phyloP scores from a whole-genome alignment of 2,329 filamentous ascomycete genomes.

The Paecilomyces niveus region DNA sequence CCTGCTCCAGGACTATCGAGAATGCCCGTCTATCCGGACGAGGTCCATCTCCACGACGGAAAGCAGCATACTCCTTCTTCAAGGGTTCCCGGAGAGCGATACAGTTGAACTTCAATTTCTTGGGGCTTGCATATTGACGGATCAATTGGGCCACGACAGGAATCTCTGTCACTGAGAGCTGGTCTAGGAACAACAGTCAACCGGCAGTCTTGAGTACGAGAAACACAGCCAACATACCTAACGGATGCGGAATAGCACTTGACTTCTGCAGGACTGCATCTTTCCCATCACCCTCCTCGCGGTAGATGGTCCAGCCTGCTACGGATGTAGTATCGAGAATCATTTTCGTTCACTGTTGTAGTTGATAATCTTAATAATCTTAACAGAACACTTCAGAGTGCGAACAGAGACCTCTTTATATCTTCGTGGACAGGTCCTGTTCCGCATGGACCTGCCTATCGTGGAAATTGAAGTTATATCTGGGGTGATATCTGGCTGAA shows the following conservation, averaged over 20 bases:
- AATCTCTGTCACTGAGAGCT: conserved; percentile 22
- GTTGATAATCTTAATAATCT: background rate
- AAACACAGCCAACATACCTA: conserved; percentile 5
- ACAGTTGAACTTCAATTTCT: conserved; percentile 28
- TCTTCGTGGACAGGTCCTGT: background rate
- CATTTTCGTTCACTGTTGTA: conserved; percentile 4
- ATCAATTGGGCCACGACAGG: conserved; percentile 19
- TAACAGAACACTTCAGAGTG: background rate
- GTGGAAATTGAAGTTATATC: background rate
- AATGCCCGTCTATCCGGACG: conserved; percentile 32
- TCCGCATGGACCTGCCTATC: background rate
- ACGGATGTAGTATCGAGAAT: conserved; percentile 11
- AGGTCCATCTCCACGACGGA: conserved; percentile 25
- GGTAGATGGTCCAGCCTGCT: conserved; percentile 11
- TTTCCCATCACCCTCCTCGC: conserved; percentile 6
- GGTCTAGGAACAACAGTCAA: conserved; percentile 8
- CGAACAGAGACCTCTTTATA: background rate
- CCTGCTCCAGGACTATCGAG: conserved; percentile 41
- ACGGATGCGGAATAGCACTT: conserved; percentile 6
- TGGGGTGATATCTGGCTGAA: background rate
- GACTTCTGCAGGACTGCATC: conserved; percentile 5
- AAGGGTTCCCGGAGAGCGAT: conserved; percentile 49
- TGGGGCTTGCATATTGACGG: conserved; percentile 20
- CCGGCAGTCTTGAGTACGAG: background rate
- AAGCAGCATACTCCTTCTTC: conserved; percentile 28